phyloP scores from a whole-genome alignment of 2,329 filamentous ascomycete genomes.

The Cordyceps farinosa region DNA sequence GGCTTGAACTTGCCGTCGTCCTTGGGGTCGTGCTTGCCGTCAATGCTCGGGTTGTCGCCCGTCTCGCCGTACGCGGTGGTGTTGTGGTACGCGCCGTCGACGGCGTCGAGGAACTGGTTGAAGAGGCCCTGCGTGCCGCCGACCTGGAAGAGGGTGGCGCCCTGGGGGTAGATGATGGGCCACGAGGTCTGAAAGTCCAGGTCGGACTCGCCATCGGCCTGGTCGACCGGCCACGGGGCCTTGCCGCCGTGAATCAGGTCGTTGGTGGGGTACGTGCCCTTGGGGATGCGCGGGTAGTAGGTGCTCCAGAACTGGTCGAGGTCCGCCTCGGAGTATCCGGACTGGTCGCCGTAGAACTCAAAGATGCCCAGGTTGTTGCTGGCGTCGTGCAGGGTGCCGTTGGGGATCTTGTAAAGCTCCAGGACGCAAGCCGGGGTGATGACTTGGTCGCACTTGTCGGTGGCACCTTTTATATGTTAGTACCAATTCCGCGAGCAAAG shows the following conservation, averaged over 20 bases:
- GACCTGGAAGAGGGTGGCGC: constrained; percentile 34
- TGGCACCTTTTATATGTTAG: too few relatives aligned
- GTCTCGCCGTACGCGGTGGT: too few relatives aligned
- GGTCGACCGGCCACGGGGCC: constrained; percentile 7
- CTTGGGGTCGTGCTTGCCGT: not conserved
- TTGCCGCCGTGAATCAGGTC: constrained; percentile 27
- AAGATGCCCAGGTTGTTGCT: constrained; percentile 42
- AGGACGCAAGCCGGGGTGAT: constrained; percentile 54
- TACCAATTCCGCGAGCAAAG: too few relatives aligned
- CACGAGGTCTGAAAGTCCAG: constrained; percentile 44
- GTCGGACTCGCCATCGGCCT: constrained; percentile 39
- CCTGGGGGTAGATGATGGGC: constrained; percentile 51
- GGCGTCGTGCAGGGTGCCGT: constrained; percentile 13
- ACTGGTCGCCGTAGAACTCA: constrained; percentile 38
- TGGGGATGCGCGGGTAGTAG: constrained; percentile 32
- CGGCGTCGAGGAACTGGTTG: not conserved
- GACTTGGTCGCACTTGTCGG: not conserved
- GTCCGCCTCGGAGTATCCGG: constrained; percentile 25
- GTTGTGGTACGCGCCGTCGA: not conserved
- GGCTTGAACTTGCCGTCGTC: not conserved
- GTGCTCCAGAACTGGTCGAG: constrained; percentile 35
- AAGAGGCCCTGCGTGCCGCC: not conserved
- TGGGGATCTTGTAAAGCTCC: constrained; percentile 40
- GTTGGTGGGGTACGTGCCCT: constrained; percentile 35
- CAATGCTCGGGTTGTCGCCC: not conserved